Percentiles rank a stretch among this genome's conserved stretches.
Conservation (phyloP, 1,284 basidiomycete genomes). For the Schizophyllum amplum region DNA sequence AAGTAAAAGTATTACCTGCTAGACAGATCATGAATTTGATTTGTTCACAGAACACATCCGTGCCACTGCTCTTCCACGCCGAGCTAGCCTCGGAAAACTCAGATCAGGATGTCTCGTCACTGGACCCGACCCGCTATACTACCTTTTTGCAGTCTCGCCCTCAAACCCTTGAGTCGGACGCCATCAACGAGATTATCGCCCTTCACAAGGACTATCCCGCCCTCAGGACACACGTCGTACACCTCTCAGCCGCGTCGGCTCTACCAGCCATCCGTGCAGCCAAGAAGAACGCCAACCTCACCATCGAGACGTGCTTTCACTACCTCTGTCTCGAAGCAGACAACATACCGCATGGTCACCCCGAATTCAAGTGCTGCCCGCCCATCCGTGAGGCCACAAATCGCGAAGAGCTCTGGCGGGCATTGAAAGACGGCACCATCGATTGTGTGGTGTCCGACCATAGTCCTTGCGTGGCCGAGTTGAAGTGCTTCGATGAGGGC, state of each 20-base stretch:
- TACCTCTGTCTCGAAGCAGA: slow-evolving; percentile 71
- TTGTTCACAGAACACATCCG: slow-evolving; percentile 1
- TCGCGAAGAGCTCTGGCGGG: slow-evolving; percentile 71
- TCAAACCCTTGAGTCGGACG: slow-evolving; percentile 65
- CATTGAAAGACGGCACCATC: slow-evolving; percentile 71
- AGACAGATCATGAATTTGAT: background rate
- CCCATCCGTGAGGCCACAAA: slow-evolving; percentile 76
- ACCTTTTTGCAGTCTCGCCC: slow-evolving; percentile 85
- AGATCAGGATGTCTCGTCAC: slow-evolving; percentile 1
- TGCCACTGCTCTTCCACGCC: slow-evolving; percentile 75
- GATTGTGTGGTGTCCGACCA: slow-evolving; percentile 92
- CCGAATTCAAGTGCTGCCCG: slow-evolving; percentile 94
- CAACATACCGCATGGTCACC: slow-evolving; percentile 59
- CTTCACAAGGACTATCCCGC: slow-evolving; percentile 55
- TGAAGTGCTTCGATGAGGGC: slow-evolving; percentile 76
- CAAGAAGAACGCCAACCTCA: slow-evolving; percentile 59
- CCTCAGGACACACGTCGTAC: slow-evolving; percentile 86
- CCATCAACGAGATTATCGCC: slow-evolving; percentile 67
- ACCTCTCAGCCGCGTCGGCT: slow-evolving; percentile 79
- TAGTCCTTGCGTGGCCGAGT: slow-evolving; percentile 76
- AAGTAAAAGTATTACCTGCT: slow-evolving; percentile 10
- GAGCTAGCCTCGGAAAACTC: slow-evolving; percentile 40
- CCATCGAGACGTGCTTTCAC: slow-evolving; percentile 93
- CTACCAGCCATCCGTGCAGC: slow-evolving; percentile 71
- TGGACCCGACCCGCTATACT: slow-evolving; percentile 52